Evolutionary conservation across 2,329 filamentous ascomycete species (phyloP), one percentile per base, ranked within the genome.

Genomic region (Chlorencoelia australis): DNA sequence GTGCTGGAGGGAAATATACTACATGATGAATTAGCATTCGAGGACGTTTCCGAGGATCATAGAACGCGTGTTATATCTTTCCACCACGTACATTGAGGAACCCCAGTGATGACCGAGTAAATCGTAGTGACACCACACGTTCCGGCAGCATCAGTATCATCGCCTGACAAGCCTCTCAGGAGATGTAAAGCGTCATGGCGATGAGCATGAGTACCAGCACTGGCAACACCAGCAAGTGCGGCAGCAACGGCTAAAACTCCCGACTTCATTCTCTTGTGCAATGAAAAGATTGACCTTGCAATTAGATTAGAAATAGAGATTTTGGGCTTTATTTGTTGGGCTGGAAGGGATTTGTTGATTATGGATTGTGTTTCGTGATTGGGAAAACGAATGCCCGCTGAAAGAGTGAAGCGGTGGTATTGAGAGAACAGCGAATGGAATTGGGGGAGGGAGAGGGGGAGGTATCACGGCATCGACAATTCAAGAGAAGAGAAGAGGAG

Each of bases 371-470:
- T 39, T 45, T 47, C 42, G 37, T 37, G 31, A 39, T 39, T 14
- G 30, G 31, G 34, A 40, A 48, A 81, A 82, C 64, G 78, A 83
- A 68, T 77, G 79, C 74, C 82, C 82, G 82, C 82, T 87, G 66
- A 88, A 86, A 62, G 83, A 85, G 77, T 85, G 81, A 84, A 84
- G 79, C 79, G 79, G 79, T 79, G 56, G 62, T 68, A 41, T 40
- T 39, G 40, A 35, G 37, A 37, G 33, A 35, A 35, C 27, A 58
- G 52, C 53, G 60, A 67, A 66, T 59, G 59, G 66, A 64, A 64
- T 56, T 63, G 65, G 62, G 66, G 69, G 68, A 11, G 15, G 33
- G 68, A 64, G 61, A 55, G 60, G 58, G 40, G 52, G 51, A 58
- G 62, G 60, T 62, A 66, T 62, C 65, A 66, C 60, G 63, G 64